Evolutionary conservation across 148 eudicot species (phyloP).

Genomic region (Limonium bicolor): DNA sequence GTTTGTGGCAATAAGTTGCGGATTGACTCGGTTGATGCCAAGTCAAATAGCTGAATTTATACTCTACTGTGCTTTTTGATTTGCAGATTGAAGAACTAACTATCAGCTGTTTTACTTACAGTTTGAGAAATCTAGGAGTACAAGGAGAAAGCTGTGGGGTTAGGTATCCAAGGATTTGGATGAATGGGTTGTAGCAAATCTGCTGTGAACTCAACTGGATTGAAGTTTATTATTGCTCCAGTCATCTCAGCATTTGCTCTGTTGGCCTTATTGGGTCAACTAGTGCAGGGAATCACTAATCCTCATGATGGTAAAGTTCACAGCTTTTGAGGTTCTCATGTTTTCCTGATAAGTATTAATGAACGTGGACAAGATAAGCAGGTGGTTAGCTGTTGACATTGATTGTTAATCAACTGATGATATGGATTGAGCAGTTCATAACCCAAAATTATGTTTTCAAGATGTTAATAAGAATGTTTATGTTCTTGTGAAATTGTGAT

Average conservation of each 20-base stretch:
- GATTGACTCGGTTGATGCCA: no score
- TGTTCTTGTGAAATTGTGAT: not conserved
- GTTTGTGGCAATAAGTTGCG: no score
- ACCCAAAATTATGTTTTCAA: not conserved
- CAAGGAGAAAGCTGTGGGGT: conserved; percentile 9
- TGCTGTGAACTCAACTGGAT: conserved; percentile 6
- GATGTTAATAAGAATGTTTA: not conserved
- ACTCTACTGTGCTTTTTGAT: not conserved
- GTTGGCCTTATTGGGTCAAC: conserved; percentile 16
- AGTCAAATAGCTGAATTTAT: not conserved
- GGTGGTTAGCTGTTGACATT: not conserved
- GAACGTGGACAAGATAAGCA: not conserved
- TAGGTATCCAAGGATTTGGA: conserved; percentile 12
- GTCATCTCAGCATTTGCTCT: no score
- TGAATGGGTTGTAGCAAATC: conserved; percentile 44
- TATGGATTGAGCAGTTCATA: not conserved
- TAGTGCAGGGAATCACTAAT: conserved; percentile 32
- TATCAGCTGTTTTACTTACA: no score
- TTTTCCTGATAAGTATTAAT: no score
- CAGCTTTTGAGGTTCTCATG: not conserved
- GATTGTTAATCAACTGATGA: not conserved
- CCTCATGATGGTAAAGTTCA: conserved; percentile 41
- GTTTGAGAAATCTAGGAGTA: conserved; percentile 9
- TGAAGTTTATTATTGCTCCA: no score
- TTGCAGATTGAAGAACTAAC: conserved; percentile 9